Conservation (phyloP, 1,284 basidiomycete genomes). For the Irpex sp. region DNA sequence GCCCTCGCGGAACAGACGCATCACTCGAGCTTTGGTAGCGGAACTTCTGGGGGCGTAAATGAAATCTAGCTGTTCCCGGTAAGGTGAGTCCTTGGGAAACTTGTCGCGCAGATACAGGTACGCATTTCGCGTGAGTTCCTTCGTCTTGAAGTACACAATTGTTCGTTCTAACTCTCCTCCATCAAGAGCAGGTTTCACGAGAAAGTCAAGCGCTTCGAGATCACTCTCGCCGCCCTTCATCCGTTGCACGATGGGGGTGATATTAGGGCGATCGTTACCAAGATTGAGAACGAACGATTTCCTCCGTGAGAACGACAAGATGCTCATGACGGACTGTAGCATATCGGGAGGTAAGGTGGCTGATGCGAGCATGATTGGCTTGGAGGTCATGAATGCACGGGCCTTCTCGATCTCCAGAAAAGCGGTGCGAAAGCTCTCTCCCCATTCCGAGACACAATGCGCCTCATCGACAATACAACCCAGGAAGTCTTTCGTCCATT, state of each 20-base stretch:
- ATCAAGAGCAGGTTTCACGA: not conserved
- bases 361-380: slow-evolving; percentile 18
- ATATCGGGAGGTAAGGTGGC: slow-evolving; percentile 17
- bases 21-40: not conserved
- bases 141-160: slow-evolving; percentile 7
- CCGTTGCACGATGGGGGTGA: slow-evolving; percentile 11
- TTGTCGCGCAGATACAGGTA: not conserved
- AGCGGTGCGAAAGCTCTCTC: slow-evolving; percentile 19
- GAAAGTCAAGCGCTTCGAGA: slow-evolving; percentile 6
- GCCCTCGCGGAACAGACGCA: slow-evolving; percentile 8
- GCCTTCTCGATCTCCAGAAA: slow-evolving; percentile 17
- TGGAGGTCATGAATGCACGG: slow-evolving; percentile 12
- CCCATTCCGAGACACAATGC: slow-evolving; percentile 28
- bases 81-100: slow-evolving; percentile 1
- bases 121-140: not conserved
- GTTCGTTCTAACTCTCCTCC: not conserved
- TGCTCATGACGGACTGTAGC: slow-evolving; percentile 10
- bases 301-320: slow-evolving; percentile 2
- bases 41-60: not conserved
- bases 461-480: slow-evolving; percentile 33
- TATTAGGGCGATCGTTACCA: slow-evolving; percentile 21
- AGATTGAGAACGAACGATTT: slow-evolving; percentile 14
- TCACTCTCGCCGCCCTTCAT: slow-evolving; percentile 7
- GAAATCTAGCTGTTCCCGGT: not conserved
- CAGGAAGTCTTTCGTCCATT: slow-evolving; percentile 20